These are phyloP conservation scores for Aspergillus sp. DNA, from an alignment of 2,329 filamentous ascomycete genomes.

Conservation along the genomic window DNA sequence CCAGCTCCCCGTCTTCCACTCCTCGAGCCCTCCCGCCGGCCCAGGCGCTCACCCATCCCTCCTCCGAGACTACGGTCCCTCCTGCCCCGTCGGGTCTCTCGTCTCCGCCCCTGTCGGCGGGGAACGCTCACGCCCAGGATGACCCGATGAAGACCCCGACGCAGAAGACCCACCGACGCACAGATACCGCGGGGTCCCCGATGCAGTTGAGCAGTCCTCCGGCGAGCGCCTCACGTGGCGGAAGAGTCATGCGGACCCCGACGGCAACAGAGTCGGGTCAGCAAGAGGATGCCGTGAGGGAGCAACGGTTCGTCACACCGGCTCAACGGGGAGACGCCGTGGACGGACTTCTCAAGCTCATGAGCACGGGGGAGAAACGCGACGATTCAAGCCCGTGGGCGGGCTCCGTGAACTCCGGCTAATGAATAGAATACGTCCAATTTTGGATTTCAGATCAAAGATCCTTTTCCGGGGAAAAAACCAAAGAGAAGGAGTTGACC, in stretches of 20 bases:
- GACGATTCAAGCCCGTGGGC: slow-evolving; percentile 25
- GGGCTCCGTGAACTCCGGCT: slow-evolving; percentile 12
- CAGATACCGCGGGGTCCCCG: slow-evolving; percentile 23
- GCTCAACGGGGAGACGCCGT: slow-evolving; percentile 39
- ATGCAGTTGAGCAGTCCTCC: slow-evolving; percentile 39
- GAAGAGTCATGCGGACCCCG: not conserved
- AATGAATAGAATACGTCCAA: not conserved
- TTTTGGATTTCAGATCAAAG: not conserved
- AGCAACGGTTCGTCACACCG: slow-evolving; percentile 17
- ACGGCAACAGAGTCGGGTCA: not conserved
- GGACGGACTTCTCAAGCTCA: slow-evolving; percentile 41
- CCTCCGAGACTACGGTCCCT: slow-evolving; percentile 7
- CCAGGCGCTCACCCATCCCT: slow-evolving; percentile 12
- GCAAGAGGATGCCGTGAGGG: not conserved
- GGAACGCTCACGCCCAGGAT: slow-evolving; percentile 8
- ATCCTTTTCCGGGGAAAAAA: not conserved
- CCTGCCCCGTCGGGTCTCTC: slow-evolving; percentile 11
- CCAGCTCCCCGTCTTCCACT: not conserved
- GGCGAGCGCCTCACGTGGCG: slow-evolving; percentile 23
- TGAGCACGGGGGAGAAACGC: slow-evolving; percentile 34
- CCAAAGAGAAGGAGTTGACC: not conserved
- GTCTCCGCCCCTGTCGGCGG: slow-evolving; percentile 18
- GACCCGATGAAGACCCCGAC: slow-evolving; percentile 23
- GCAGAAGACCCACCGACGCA: slow-evolving; percentile 12
- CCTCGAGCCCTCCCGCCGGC: slow-evolving; percentile 17